Evolutionary conservation across 305 asterid genomes (phyloP).

Genomic region (Plantago coronopus): DNA sequence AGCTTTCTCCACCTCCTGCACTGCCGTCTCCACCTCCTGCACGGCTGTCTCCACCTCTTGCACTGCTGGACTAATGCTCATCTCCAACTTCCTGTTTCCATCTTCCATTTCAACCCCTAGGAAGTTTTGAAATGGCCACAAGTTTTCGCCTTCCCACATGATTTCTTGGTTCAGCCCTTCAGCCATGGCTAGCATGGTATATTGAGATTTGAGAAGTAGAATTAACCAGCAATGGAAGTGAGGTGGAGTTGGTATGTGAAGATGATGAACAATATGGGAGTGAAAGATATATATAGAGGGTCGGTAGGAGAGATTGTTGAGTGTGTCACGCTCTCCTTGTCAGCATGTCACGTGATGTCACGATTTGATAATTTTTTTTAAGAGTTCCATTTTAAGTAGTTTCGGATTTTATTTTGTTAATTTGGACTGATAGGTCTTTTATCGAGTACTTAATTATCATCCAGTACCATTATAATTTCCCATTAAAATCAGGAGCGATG

Average conservation of each 20-base stretch:
- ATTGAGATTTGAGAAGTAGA: no score
- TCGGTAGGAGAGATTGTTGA: background rate
- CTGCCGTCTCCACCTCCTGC: no score
- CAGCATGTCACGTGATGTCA: background rate
- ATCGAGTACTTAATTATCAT: no score
- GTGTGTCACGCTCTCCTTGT: background rate
- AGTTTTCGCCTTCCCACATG: slow-evolving; percentile 31
- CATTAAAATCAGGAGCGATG: no score
- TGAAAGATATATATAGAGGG: slow-evolving; percentile 6
- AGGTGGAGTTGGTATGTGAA: background rate
- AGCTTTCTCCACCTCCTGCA: slow-evolving; percentile 12
- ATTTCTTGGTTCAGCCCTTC: slow-evolving; percentile 26
- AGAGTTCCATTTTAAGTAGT: no score
- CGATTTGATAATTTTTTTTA: no score
- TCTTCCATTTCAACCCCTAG: slow-evolving; percentile 23
- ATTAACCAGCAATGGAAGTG: background rate
- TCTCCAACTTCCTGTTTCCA: slow-evolving; percentile 12
- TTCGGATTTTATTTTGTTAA: no score
- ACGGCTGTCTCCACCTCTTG: no score
- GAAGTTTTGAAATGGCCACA: slow-evolving; percentile 33
- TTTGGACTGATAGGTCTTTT: no score
- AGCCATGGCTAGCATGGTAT: slow-evolving; percentile 27
- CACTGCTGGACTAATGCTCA: slow-evolving; percentile 13
- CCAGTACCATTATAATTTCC: no score
- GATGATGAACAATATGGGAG: background rate